Evolutionary conservation across 257 asterid species (phyloP).

Genomic region (Primulina tabacum): DNA sequence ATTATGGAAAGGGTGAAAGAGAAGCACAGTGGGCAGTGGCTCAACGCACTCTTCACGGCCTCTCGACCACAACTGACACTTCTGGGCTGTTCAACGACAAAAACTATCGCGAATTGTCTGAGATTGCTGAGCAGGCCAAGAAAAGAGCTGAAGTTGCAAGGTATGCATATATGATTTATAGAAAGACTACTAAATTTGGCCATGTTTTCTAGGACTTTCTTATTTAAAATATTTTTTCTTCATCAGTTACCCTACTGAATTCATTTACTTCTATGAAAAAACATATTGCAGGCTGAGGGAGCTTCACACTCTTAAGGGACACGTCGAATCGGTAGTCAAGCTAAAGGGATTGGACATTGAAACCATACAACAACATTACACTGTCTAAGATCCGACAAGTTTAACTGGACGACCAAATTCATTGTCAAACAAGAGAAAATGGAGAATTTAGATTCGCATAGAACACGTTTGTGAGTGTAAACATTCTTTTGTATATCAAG

Average conservation of each 20-base stretch:
- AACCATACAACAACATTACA: constrained; percentile 42
- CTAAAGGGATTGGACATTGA: constrained; percentile 46
- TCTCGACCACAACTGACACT: constrained; percentile 25
- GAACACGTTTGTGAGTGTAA: not conserved
- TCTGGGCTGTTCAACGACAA: constrained; percentile 25
- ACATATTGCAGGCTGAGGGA: constrained; percentile 31
- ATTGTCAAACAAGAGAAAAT: not conserved
- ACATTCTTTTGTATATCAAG: not conserved
- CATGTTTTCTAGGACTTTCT: not conserved
- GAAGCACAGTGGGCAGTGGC: constrained; percentile 61
- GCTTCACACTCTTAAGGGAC: constrained; percentile 45
- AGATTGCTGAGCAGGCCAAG: constrained; percentile 53
- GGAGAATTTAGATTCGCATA: not conserved
- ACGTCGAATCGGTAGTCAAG: constrained; percentile 46
- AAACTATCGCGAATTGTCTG: constrained; percentile 42
- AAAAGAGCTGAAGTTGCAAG: constrained; percentile 54
- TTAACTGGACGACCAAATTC: not conserved
- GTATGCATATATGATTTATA: constrained; percentile 13
- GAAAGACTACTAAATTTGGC: not conserved
- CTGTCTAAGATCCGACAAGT: constrained; percentile 24
- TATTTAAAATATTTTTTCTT: not conserved
- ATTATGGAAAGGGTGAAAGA: constrained; percentile 43
- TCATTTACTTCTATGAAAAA: constrained; percentile 11
- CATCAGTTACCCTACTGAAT: not conserved
- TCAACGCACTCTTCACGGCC: constrained; percentile 56